Base-by-base conservation (phyloP, 2,329 filamentous ascomycete species). In the Penicillium frequentans region DNA sequence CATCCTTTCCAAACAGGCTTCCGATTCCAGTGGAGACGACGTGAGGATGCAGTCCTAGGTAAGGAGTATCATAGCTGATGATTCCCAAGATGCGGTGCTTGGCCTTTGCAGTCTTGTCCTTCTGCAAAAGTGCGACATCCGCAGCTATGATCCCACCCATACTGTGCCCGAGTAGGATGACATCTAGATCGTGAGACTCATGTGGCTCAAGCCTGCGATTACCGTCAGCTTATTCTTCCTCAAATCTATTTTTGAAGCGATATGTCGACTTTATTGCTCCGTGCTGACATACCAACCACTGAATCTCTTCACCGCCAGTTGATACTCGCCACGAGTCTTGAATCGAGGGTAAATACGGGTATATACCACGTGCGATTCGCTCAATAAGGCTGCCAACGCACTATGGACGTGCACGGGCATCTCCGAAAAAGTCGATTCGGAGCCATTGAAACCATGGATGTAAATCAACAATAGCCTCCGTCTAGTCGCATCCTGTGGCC, bases 371-470 rank as follows among this genome's bases (percentile, higher is more conserved):
- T 96, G 91, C 6, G 87, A 88, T 26, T 90, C 87, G 23, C 80
- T 78, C 13, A 96, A 76, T 0, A 87, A 80, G 9, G 84, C 79
- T 13, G 85, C 85, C 39, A 96, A 79, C 35, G 90, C 81, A 64
- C 86, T 84, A 72, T 97, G 93, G 4, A 96, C 84, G 76, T 96
- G 91, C 8, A 90, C 90, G 0, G 93, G 93, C 66, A 97, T 96
- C 45, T 89, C 90, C 60, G 87, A 85, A 70, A 97, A 97, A 56
- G 90, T 96, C 31, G 89, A 89, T 72, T 95, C 90, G 58, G 90
- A 89, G 51, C 93, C 92, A 82, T 95, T 89, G 76, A 96, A 96
- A 59, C 93, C 92, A 77, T 96, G 93, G 55, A 96, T 86, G 71
- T 92, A 96, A 52, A 96, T 79, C 23, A 96, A 71, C 1, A 97